A percentile compares a stretch with the other conserved stretches of the same genome.
Evolutionary conservation across 1,139 yeast species (phyloP).

Genomic region (Yamadazyma friedrichii): DNA sequence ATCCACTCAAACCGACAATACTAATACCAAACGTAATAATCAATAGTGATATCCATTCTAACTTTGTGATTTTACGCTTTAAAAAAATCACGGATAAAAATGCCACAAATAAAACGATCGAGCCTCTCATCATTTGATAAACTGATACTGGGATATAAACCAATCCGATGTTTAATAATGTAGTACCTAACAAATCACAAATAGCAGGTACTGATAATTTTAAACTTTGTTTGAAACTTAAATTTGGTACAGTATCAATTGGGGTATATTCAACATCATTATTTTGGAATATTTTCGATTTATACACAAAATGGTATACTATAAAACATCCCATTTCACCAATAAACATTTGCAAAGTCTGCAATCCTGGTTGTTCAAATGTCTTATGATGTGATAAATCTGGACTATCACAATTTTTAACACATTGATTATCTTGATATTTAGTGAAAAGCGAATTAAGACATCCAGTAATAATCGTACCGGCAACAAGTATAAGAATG

Average conservation of each 20-base stretch:
- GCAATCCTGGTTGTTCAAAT: conserved; percentile 79
- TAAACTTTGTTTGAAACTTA: conserved; percentile 23
- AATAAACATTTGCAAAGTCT: conserved; percentile 77
- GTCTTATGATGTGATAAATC: conserved; percentile 35
- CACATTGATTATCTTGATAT: conserved; percentile 76
- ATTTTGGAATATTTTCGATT: conserved; percentile 9
- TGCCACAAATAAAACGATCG: conserved; percentile 76
- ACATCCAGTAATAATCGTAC: conserved; percentile 68
- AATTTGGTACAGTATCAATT: conserved; percentile 16
- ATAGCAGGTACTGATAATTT: conserved; percentile 59
- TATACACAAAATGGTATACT: conserved; percentile 37
- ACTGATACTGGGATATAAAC: conserved; percentile 77
- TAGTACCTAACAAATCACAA: conserved; percentile 74
- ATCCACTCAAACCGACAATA: conserved; percentile 72
- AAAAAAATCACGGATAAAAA: conserved; percentile 65
- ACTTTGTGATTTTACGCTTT: conserved; percentile 50
- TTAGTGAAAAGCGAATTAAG: conserved; percentile 74
- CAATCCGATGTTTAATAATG: conserved; percentile 74
- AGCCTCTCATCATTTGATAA: conserved; percentile 83
- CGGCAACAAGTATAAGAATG: conserved; percentile 32
- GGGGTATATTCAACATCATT: conserved; percentile 19
- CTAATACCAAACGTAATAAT: conserved; percentile 67
- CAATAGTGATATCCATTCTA: conserved; percentile 68
- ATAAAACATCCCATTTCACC: conserved; percentile 63
- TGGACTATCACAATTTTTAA: conserved; percentile 52